Evolutionary conservation across 2,329 filamentous ascomycete genomes (phyloP), one percentile per base, ranked within the genome.

Genomic region (Zasmidium cellare): DNA sequence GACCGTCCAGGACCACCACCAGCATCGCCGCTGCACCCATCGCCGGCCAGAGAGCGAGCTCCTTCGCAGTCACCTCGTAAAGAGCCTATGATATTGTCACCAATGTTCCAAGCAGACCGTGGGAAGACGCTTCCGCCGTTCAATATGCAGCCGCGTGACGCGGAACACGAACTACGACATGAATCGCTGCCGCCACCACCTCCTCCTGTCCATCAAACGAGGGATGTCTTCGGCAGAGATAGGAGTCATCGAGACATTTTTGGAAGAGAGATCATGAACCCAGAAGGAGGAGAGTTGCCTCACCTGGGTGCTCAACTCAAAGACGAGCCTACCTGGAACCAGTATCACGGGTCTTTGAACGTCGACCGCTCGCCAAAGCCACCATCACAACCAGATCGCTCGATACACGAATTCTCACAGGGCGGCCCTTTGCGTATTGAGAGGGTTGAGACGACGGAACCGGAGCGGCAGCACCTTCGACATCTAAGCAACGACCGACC

Each of bases 381-480:
- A 18, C 19, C 56, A 31, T 46, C 45, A 19, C 22, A 24, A 20
- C 19, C 47, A 22, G 51, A 57, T 49, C 57, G 56, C 18, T 24
- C 55, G 25, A 12, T 61, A 2, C 60, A 65, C 44, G 59, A 62
- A 12, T 62, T 60, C 51, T 62, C 61, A 11, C 54, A 45, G 20
- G 47, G 41, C 23, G 60, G 61, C 12, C 62, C 61, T 45, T 47
- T 63, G 46, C 61, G 57, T 20, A 64, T 64, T 28, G 59, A 53
- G 48, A 53, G 60, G n/a, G 53, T 64, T 20, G 52, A 56, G 11
- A 53, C 61, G 25, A 41, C 50, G 2, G 54, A 56, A 16, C 45
- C 53, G 51, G 57, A 5, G n/a, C n/a, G 11, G 5, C 35, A 41
- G n/a, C 35, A 41, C 16, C 3, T 18, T 41, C 35, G 35, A n/a